These are phyloP conservation scores for Dactylorhiza incarnata DNA, from an alignment of 106 monocot species.

Conservation along the genomic window DNA sequence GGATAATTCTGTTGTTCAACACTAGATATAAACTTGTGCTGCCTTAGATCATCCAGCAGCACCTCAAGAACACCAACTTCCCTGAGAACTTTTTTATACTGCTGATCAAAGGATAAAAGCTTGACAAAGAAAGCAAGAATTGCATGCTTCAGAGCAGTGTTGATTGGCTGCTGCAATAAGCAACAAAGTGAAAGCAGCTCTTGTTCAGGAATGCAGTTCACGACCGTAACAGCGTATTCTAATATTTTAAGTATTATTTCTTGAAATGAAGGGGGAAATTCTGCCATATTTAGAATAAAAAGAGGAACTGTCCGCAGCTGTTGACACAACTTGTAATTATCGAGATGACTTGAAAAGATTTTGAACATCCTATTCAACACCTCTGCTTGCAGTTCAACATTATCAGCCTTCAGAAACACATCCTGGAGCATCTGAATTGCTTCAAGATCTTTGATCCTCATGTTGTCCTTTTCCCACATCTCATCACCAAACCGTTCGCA, in stretches of 20 bases:
- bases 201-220: slow-evolving; percentile 95
- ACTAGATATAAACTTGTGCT: slow-evolving; percentile 70
- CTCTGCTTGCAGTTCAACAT: slow-evolving; percentile 81
- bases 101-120: slow-evolving; percentile 90
- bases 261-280: slow-evolving; percentile 78
- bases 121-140: slow-evolving; percentile 97
- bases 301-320: slow-evolving; percentile 83
- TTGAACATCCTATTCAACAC: slow-evolving; percentile 98
- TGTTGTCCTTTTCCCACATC: slow-evolving; percentile 52
- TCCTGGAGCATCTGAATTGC: slow-evolving; percentile 99
- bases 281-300: slow-evolving; percentile 88
- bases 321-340: slow-evolving; percentile 93
- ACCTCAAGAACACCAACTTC: slow-evolving; percentile 97
- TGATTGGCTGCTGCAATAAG: slow-evolving; percentile 86
- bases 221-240: slow-evolving; percentile 98
- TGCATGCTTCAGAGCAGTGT: slow-evolving; percentile 57
- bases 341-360: slow-evolving; percentile 93
- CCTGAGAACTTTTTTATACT: slow-evolving; percentile 85
- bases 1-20: slow-evolving; percentile 45
- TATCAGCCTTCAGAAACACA: slow-evolving; percentile 95
- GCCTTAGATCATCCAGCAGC: slow-evolving; percentile 81
- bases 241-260: slow-evolving; percentile 94
- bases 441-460: slow-evolving; percentile 85
- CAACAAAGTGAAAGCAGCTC: slow-evolving; percentile 96
- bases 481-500: slow-evolving; percentile 60